Evolutionary conservation across 305 asterid species (phyloP).

Genomic region (Rubia peregrina): DNA sequence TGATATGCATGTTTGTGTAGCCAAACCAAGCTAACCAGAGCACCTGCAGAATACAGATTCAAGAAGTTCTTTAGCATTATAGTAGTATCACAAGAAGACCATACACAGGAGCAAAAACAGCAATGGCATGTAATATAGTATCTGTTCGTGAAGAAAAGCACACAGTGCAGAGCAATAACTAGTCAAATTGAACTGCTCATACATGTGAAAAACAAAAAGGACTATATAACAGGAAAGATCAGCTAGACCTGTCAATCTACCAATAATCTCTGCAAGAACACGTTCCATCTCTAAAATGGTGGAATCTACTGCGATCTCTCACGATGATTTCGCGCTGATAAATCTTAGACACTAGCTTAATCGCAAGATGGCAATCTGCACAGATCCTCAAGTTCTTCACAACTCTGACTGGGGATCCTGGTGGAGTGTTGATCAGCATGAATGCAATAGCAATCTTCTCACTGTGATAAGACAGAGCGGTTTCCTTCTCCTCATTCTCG

Average conservation of each 20-base stretch:
- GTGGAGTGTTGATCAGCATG: conserved; percentile 58
- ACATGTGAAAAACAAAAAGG: background rate
- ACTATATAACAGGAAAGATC: background rate
- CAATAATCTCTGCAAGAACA: conserved; percentile 91
- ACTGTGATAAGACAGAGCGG: conserved; percentile 75
- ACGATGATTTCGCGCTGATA: conserved; percentile 65
- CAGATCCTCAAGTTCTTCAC: conserved; percentile 85
- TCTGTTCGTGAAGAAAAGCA: too few relatives aligned
- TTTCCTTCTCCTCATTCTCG: conserved; percentile 92
- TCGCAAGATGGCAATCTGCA: conserved; percentile 77
- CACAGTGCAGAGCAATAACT: background rate
- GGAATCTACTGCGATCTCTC: conserved; percentile 87
- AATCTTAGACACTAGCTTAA: conserved; percentile 56
- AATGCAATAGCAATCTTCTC: conserved; percentile 89
- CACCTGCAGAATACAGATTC: too few relatives aligned
- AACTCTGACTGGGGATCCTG: conserved; percentile 53
- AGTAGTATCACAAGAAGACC: too few relatives aligned
- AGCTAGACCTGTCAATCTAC: conserved; percentile 30
- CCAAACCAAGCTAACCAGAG: too few relatives aligned
- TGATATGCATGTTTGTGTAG: too few relatives aligned
- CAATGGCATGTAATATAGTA: too few relatives aligned
- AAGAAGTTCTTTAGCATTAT: too few relatives aligned
- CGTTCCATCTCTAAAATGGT: conserved; percentile 65
- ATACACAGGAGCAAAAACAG: too few relatives aligned
- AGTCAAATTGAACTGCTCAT: background rate